Evolutionary conservation across 192 early-diverging fungal species (phyloP).

Genomic region (Backusella tuberculispora): DNA sequence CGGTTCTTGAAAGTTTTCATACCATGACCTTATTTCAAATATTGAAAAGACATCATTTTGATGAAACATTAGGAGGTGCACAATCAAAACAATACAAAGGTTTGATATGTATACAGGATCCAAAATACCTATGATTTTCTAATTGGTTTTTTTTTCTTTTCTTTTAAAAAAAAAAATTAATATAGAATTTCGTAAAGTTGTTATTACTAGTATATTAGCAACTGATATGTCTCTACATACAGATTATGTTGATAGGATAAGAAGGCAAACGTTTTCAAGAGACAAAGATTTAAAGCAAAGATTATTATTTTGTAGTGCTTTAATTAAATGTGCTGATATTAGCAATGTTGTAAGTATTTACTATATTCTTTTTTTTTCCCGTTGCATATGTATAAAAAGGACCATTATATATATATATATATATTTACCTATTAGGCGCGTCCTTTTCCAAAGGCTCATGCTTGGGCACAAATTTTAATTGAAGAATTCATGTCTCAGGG

Average conservation of each 20-base stretch:
- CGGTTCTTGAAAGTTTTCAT: conserved; percentile 94
- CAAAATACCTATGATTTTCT: background rate
- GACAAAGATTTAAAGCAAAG: conserved; percentile 54
- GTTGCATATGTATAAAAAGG: too few relatives aligned
- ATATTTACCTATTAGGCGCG: too few relatives aligned
- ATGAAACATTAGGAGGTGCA: conserved; percentile 4
- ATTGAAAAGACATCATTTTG: conserved; percentile 57
- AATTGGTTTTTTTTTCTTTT: background rate
- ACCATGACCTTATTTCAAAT: conserved; percentile 70
- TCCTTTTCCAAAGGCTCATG: conserved; percentile 67
- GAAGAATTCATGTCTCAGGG: conserved; percentile 72
- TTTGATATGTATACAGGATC: conserved; percentile 41
- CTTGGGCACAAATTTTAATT: conserved; percentile 70
- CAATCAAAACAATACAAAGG: conserved; percentile 27
- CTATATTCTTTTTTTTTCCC: too few relatives aligned
- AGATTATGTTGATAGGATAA: conserved; percentile 76
- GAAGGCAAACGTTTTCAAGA: conserved; percentile 59
- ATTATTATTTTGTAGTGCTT: conserved; percentile 62
- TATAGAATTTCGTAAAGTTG: conserved; percentile 68
- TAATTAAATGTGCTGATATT: conserved; percentile 84
- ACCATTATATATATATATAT: background rate
- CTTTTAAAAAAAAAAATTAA: too few relatives aligned
- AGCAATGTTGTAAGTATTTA: conserved; percentile 74
- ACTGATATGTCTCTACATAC: conserved; percentile 83
- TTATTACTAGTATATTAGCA: conserved; percentile 72